Base-by-base conservation (phyloP, 2,329 filamentous ascomycete genomes). In the Domatiomyces globalis region DNA sequence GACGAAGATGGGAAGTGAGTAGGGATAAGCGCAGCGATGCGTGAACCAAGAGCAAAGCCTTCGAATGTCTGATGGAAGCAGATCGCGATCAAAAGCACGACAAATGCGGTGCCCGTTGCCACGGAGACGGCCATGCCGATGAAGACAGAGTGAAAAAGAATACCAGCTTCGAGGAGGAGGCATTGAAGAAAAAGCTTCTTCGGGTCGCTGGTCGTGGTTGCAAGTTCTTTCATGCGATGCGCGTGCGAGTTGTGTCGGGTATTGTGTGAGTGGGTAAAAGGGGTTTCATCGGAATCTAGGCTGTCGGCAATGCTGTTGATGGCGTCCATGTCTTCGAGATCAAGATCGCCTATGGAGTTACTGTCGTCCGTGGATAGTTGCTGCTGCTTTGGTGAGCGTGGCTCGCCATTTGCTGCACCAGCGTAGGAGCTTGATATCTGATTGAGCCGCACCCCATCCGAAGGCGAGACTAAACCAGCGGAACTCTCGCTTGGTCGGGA, bases 51-150 rank as follows among this genome's bases (percentile, higher is more conserved):
- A 0, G 87, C 87, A 12, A 94, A 80, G 1, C 87, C 87, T 69
- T 94, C 87, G 58, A 94, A 94, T 1, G 85, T 87, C 69, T 94
- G 85, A 63, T 92, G 86, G 67, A 90, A 89, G 57, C 79, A 80
- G 56, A 92, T 88, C 48, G 86, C 86, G 27, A 89, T 74, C 0
- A 92, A 72, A 56, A 92, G 85, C 10, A 90, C 84, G 43, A 87
- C 72, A 63, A 92, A 92, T 1, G 84, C 80, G 0, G 85, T 83
- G 0, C 85, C 85, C 0, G 84, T 87, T 0, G 86, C 82, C 0
- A 92, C 86, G 0, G 84, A 87, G 27, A 92, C 75, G 3, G 86
- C 85, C 84, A 90, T 89, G 55, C 86, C 86, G 60, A 92, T 90
- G 62, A 92, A 92, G 50, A 92, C 75, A 62, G 81, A 85, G 70